Evolutionary conservation across 2,329 filamentous ascomycete species (phyloP), one percentile per base, ranked within the genome.

Genomic region (Zasmidium angulare): DNA sequence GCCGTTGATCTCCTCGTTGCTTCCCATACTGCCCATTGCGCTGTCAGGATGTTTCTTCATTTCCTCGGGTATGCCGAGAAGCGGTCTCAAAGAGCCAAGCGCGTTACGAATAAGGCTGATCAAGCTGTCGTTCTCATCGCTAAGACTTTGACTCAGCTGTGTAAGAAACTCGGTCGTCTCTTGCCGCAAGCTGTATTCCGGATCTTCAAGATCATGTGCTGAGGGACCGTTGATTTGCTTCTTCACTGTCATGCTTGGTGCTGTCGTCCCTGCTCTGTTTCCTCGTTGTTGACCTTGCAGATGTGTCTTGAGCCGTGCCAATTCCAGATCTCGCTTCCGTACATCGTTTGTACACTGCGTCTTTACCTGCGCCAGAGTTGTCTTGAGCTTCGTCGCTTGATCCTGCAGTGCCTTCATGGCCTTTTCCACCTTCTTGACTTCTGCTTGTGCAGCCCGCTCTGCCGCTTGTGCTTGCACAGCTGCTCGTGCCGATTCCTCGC

Each of bases 131-230:
- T 99, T 99, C 74, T 99, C 95, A 66, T 96, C 91, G 70, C 91
- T 95, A 59, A 98, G 78, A 43, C 86, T 86, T 72, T 90, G 89
- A 26, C 91, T 93, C 59, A 96, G 78, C 69, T 90, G 87, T 0
- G 93, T 95, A 58, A 99, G 79, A 71, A 97, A 97, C 52, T 92
- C 88, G 50, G 93, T 96, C 3, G 93, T 96, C 76, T 98, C 95
- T 72, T 88, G 86, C 68, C 88, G 87, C 61, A 98, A 77, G 67
- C 86, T 89, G 74, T 93, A 87, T 55, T 75, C 82, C 61, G 76
- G 84, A 73, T 78, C 84, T 72, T 76, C 82, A 11, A 84, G 65
- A 48, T 81, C 78, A 29, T 74, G 72, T 68, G 78, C 70, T 76
- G 81, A 71, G 65, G 84, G 74, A 69, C 85, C 68, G 31, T 63